Percentiles rank a stretch among this genome's conserved stretches.
These are phyloP conservation scores for Hypoxylon sp. DNA, from an alignment of 2,329 filamentous ascomycete species.

Conservation along the genomic window DNA sequence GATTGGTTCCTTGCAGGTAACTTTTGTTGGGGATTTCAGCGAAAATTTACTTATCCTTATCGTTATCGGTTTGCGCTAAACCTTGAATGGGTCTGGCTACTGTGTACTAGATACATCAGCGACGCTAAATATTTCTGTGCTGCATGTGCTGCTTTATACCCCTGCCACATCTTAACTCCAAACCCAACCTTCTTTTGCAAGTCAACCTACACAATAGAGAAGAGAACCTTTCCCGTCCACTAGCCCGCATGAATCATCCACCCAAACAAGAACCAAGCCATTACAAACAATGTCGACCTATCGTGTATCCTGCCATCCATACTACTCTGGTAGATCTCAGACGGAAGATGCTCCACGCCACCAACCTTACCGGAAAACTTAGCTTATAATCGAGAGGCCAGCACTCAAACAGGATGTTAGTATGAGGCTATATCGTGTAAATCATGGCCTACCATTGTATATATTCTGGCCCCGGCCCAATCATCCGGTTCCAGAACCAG, in stretches of 20 bases:
- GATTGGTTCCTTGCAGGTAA: constrained; percentile 20
- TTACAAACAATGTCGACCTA: constrained; percentile 41
- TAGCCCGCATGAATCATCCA: constrained; percentile 42
- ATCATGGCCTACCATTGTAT: constrained; percentile 22
- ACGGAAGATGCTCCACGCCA: constrained; percentile 22
- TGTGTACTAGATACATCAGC: constrained; percentile 14
- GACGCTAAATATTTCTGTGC: constrained; percentile 1
- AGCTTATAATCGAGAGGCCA: constrained; percentile 23
- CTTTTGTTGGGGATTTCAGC: constrained; percentile 8
- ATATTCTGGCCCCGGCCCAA: constrained; percentile 20
- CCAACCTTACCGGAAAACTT: constrained; percentile 36
- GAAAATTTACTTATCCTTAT: constrained; percentile 25
- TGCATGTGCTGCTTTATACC: constrained; percentile 15
- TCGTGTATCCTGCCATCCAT: constrained; percentile 33
- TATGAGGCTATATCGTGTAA: constrained; percentile 29
- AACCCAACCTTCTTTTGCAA: constrained; percentile 17
- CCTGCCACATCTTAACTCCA: constrained; percentile 20
- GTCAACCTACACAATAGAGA: constrained; percentile 19
- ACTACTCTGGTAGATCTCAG: constrained; percentile 32
- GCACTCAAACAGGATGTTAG: constrained; percentile 22
- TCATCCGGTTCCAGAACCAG: constrained; percentile 22
- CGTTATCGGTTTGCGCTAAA: constrained; percentile 5
- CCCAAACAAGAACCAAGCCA: constrained; percentile 41
- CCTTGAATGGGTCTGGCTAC: constrained; percentile 21
- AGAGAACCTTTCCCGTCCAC: constrained; percentile 30